Conservation (phyloP, 352 stramenopile species). For the Globisporangium rhizosaccharum region DNA sequence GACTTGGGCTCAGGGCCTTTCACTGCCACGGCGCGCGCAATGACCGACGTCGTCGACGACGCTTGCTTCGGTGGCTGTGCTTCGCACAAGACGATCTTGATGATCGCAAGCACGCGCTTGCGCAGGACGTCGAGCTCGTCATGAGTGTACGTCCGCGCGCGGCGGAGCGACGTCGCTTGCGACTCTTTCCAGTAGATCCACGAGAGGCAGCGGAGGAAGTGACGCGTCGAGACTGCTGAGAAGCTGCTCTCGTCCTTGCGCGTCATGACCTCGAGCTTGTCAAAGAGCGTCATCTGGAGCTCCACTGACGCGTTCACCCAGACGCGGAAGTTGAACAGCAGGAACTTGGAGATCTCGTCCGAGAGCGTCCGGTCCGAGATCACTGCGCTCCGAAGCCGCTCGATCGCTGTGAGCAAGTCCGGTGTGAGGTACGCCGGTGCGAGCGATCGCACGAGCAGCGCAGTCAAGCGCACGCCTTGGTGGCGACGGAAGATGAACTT, state of each 20-base stretch:
- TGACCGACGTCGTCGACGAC: constrained; percentile 35
- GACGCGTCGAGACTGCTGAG: constrained; percentile 66
- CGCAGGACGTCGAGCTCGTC: constrained; percentile 64
- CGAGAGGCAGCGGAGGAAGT: constrained; percentile 78
- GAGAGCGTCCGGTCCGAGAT: constrained; percentile 73
- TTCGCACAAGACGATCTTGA: constrained; percentile 78
- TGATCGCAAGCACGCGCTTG: constrained; percentile 64
- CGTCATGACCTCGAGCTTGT: constrained; percentile 76
- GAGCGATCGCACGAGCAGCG: constrained; percentile 62
- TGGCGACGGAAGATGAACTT: constrained; percentile 83
- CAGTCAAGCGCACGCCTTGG: constrained; percentile 67
- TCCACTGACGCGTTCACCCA: constrained; percentile 76
- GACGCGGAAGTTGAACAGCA: constrained; percentile 84
- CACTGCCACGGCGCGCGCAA: constrained; percentile 26
- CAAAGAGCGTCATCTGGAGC: constrained; percentile 66
- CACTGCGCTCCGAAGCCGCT: constrained; percentile 65
- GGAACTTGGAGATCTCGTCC: constrained; percentile 79
- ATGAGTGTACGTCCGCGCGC: constrained; percentile 34
- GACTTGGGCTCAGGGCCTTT: constrained; percentile 67
- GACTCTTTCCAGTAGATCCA: constrained; percentile 75
- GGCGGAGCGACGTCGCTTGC: constrained; percentile 40
- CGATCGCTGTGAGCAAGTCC: constrained; percentile 65
- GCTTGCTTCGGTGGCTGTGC: constrained; percentile 37
- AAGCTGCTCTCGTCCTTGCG: constrained; percentile 67
- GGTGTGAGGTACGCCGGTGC: constrained; percentile 59